Evolutionary conservation across 2,329 filamentous ascomycete species (phyloP).

Genomic region (Diaporthe sp.): DNA sequence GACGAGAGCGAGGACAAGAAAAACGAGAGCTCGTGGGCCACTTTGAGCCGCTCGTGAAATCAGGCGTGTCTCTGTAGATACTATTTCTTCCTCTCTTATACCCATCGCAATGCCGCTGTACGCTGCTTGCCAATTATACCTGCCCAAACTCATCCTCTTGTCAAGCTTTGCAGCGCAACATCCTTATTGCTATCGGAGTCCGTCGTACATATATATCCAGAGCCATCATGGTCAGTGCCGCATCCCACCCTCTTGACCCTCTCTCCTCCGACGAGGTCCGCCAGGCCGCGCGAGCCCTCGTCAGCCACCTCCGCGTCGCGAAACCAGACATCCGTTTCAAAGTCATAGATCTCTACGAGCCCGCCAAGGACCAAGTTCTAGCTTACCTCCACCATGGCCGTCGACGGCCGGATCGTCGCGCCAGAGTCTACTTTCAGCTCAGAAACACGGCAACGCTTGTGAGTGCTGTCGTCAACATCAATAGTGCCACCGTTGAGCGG

Average conservation of each 20-base stretch:
- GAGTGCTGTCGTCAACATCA: background rate
- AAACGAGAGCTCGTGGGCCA: background rate
- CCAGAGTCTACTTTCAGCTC: background rate
- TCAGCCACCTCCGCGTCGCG: background rate
- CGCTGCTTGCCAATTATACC: background rate
- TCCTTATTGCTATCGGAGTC: background rate
- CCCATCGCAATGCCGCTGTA: background rate
- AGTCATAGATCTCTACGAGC: background rate
- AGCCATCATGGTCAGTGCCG: background rate
- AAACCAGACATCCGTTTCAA: background rate
- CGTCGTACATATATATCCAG: background rate
- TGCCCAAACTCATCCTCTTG: background rate
- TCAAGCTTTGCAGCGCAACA: background rate
- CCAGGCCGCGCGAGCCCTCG: background rate
- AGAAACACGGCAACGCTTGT: background rate
- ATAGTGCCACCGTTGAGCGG: background rate
- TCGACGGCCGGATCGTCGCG: background rate
- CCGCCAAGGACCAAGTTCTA: background rate
- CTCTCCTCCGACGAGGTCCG: conserved; percentile 1
- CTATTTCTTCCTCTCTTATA: background rate
- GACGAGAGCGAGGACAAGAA: background rate
- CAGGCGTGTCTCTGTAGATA: background rate
- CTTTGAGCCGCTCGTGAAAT: background rate
- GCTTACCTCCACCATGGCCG: background rate
- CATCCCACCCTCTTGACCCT: background rate